These are phyloP conservation scores for Stentor roeselii DNA, from an alignment of 73 alveolate genomes.

Conservation along the genomic window DNA sequence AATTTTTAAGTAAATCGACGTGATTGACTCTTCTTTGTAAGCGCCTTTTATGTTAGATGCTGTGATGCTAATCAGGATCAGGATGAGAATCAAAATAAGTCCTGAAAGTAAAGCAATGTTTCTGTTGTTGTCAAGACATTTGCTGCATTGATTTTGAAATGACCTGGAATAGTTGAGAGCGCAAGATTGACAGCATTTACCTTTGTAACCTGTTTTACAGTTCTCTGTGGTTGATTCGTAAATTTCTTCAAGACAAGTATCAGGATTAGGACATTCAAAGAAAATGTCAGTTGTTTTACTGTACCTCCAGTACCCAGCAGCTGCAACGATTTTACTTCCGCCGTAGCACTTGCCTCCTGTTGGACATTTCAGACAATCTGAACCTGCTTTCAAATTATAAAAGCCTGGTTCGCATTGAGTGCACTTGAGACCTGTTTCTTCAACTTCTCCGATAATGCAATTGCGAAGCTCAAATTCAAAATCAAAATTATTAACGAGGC, in stretches of 20 bases:
- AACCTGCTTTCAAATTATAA: background rate
- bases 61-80: conserved; percentile 7
- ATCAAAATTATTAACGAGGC: background rate
- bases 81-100: conserved; percentile 29
- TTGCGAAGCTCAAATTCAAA: no score
- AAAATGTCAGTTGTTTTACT: background rate
- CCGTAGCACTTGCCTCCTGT: conserved; percentile 20
- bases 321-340: background rate
- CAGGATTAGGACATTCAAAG: conserved; percentile 35
- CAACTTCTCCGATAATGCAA: background rate
- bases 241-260: conserved; percentile 44
- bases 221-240: conserved; percentile 36
- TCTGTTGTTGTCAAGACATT: conserved; percentile 40
- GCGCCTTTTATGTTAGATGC: conserved; percentile 48
- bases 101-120: conserved; percentile 35
- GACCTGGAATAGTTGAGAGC: conserved; percentile 36
- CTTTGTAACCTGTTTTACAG: conserved; percentile 47
- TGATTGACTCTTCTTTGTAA: conserved; percentile 23
- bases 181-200: conserved; percentile 52
- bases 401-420: background rate
- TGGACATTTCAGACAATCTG: conserved; percentile 6
- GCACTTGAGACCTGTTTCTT: background rate
- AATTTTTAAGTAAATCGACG: conserved; percentile 43
- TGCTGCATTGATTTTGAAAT: background rate
- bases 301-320: conserved; percentile 20